These are phyloP conservation scores for Euphorbia celastroides DNA, from an alignment of 441 rosid species.

Conservation along the genomic window DNA sequence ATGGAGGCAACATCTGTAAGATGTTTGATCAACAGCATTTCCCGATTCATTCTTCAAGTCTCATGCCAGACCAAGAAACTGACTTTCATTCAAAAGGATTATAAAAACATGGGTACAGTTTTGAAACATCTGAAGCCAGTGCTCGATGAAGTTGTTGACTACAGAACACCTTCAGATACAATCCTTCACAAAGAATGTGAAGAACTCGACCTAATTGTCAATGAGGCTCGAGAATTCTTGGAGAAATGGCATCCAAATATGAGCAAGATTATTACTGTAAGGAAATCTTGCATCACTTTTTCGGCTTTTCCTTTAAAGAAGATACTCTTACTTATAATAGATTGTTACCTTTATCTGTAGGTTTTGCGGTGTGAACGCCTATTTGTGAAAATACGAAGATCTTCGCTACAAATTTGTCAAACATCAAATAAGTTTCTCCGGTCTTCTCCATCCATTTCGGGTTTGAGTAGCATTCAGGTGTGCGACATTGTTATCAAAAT, in stretches of 20 bases:
- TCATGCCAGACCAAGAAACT: conserved; percentile 63
- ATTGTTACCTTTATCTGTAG: conserved; percentile 32
- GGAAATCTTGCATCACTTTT: conserved; percentile 17
- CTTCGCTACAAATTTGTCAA: conserved; percentile 56
- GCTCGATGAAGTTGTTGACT: conserved; percentile 71
- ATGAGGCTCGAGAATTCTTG: conserved; percentile 69
- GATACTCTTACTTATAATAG: conserved; percentile 6
- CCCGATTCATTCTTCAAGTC: conserved; percentile 79
- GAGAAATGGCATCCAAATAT: conserved; percentile 63
- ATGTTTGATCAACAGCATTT: conserved; percentile 74
- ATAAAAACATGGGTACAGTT: conserved; percentile 42
- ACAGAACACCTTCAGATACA: conserved; percentile 45
- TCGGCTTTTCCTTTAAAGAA: no score
- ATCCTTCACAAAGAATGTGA: conserved; percentile 56
- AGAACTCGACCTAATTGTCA: conserved; percentile 60
- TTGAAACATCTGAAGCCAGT: conserved; percentile 66
- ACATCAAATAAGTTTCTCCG: conserved; percentile 37
- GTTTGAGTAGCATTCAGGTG: conserved; percentile 56
- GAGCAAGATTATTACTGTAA: conserved; percentile 79
- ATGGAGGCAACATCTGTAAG: conserved; percentile 61
- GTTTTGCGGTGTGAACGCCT: conserved; percentile 50
- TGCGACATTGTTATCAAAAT: no score
- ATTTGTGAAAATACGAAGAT: conserved; percentile 47
- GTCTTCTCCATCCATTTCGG: conserved; percentile 43
- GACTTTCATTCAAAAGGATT: conserved; percentile 50